Evolutionary conservation across 2,329 filamentous ascomycete genomes (phyloP).

Genomic region (Fusarium tjaetaba): DNA sequence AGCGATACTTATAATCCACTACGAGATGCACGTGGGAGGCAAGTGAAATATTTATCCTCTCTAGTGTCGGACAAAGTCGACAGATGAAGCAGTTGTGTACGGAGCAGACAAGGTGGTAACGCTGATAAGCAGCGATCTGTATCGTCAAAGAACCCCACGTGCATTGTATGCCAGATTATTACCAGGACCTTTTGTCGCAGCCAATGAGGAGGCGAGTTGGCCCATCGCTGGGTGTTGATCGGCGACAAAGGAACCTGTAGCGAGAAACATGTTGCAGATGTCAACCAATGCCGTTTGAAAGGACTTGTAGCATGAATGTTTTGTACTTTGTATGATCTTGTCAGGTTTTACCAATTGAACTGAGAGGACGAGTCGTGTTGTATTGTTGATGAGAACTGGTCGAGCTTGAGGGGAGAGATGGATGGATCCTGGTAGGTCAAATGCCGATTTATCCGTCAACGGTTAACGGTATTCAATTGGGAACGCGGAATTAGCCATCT

Average conservation of each 20-base stretch:
- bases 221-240: conserved; percentile 17
- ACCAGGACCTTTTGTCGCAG: conserved; percentile 29
- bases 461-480: not conserved
- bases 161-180: conserved; percentile 21
- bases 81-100: conserved; percentile 33
- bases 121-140: conserved; percentile 22
- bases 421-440: not conserved
- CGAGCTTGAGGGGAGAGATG: not conserved
- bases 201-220: conserved; percentile 24
- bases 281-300: conserved; percentile 1
- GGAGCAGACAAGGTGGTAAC: conserved; percentile 1
- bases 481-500: not conserved
- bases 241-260: conserved; percentile 22
- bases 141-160: conserved; percentile 35
- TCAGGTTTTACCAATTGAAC: not conserved
- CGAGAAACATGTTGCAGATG: not conserved
- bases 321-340: not conserved
- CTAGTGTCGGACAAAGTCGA: conserved; percentile 7
- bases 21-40: not conserved
- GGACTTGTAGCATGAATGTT: not conserved
- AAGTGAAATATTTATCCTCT: not conserved
- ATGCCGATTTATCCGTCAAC: conserved; percentile 18
- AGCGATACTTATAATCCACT: conserved; percentile 6
- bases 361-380: not conserved
- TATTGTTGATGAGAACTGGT: not conserved